phyloP scores from a whole-genome alignment of 2,329 filamentous ascomycete genomes.

The Catunica adiposa region DNA sequence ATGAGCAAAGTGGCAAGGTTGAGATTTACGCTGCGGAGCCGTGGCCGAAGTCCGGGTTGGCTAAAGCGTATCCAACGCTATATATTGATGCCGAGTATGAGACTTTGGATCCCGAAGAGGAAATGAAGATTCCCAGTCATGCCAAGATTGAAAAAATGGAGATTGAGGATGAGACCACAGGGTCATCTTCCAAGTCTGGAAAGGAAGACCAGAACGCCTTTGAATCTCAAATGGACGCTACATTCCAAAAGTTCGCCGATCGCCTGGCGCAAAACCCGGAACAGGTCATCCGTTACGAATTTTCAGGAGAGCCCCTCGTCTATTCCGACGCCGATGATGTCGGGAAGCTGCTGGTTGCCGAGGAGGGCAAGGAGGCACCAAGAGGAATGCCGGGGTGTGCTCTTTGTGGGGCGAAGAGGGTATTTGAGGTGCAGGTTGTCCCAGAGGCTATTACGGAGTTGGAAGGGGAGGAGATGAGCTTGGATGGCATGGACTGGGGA shows the following conservation, averaged over 20 bases:
- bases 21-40: constrained; percentile 60
- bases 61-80: constrained; percentile 55
- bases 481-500: constrained; percentile 96
- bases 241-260: constrained; percentile 68
- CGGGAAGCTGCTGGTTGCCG: constrained; percentile 41
- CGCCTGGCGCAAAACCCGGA: constrained; percentile 65
- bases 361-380: constrained; percentile 3
- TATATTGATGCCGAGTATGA: constrained; percentile 90
- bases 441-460: constrained; percentile 81
- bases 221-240: constrained; percentile 56
- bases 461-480: constrained; percentile 54
- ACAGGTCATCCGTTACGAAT: constrained; percentile 69
- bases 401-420: constrained; percentile 56
- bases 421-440: constrained; percentile 84
- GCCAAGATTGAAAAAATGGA: constrained; percentile 29
- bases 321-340: constrained; percentile 66
- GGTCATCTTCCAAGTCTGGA: constrained; percentile 18
- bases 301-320: constrained; percentile 53
- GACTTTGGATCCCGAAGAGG: constrained; percentile 48
- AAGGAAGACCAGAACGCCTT: constrained; percentile 52
- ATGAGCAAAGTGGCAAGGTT: constrained; percentile 22
- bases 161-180: constrained; percentile 21
- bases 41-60: constrained; percentile 37
- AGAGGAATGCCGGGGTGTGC: constrained; percentile 54
- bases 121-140: constrained; percentile 32